Evolutionary conservation across 768 basidiomycete species (phyloP).

Genomic region (Leccinum longicurvipes): DNA sequence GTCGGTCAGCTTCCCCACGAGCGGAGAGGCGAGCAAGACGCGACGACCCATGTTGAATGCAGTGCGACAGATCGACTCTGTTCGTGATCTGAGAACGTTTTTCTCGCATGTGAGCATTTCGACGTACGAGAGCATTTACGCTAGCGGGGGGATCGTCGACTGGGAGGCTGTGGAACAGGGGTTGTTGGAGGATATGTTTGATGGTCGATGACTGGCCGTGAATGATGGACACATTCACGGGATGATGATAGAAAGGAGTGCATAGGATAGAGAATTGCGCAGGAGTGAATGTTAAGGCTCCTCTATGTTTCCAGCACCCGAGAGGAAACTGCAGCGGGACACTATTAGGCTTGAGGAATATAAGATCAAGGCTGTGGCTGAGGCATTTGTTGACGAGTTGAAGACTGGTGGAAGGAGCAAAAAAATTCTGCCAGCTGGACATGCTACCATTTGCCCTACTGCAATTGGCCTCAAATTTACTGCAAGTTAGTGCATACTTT

Average conservation of each 20-base stretch:
- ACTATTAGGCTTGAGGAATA: not conserved
- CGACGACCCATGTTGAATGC: constrained; percentile 72
- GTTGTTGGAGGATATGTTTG: constrained; percentile 87
- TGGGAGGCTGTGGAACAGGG: constrained; percentile 86
- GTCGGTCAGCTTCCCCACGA: constrained; percentile 25
- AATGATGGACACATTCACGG: too few species aligned
- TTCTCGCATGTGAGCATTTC: constrained; percentile 86
- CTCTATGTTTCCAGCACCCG: too few species aligned
- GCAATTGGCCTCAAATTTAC: too few species aligned
- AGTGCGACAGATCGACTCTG: constrained; percentile 74
- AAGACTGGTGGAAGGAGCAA: not conserved
- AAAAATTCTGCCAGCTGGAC: not conserved
- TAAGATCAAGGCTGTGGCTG: not conserved
- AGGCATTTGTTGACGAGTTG: not conserved
- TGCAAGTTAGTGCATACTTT: too few species aligned
- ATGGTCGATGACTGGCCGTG: constrained; percentile 48
- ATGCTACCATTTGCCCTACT: not conserved
- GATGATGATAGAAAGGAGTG: too few species aligned
- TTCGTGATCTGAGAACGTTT: constrained; percentile 85
- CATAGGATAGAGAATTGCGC: too few species aligned
- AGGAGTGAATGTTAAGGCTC: too few species aligned
- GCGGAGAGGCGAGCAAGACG: constrained; percentile 44
- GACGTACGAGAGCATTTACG: constrained; percentile 89
- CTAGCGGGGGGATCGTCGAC: constrained; percentile 75
- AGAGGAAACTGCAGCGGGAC: not conserved